A percentile compares a stretch with the other conserved stretches of the same genome.
Evolutionary conservation across 2,329 filamentous ascomycete species (phyloP).

Genomic region (Alternaria conjuncta): DNA sequence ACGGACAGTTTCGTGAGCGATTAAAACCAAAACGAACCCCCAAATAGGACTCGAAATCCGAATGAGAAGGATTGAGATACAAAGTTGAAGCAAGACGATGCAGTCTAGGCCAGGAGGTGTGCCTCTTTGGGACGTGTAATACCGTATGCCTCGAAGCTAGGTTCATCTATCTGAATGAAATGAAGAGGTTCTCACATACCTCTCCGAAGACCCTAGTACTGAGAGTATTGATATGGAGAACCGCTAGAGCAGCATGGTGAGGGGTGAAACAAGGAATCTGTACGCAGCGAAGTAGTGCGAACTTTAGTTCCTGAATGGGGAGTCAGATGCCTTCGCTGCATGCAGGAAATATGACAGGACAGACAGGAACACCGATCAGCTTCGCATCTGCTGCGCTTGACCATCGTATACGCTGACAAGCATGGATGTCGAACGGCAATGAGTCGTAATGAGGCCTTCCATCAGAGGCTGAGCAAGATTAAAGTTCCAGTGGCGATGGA

Average conservation of each 20-base stretch:
- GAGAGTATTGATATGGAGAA: background rate
- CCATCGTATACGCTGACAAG: background rate
- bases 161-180: background rate
- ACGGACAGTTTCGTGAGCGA: background rate
- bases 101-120: background rate
- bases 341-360: background rate
- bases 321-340: background rate
- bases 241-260: background rate
- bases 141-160: no score
- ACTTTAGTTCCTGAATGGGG: background rate
- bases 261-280: background rate
- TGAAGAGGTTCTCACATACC: background rate
- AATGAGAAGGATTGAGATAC: background rate
- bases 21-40: accelerated
- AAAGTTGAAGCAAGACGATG: background rate
- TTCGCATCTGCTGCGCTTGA: background rate
- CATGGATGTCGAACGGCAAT: background rate
- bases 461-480: background rate
- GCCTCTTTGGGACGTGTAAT: background rate
- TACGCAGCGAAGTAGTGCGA: background rate
- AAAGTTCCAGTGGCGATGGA: background rate
- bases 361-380: background rate
- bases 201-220: background rate
- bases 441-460: background rate
- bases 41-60: background rate